phyloP scores from a whole-genome alignment of 331 rosid genomes.

The Saraca asoca region DNA sequence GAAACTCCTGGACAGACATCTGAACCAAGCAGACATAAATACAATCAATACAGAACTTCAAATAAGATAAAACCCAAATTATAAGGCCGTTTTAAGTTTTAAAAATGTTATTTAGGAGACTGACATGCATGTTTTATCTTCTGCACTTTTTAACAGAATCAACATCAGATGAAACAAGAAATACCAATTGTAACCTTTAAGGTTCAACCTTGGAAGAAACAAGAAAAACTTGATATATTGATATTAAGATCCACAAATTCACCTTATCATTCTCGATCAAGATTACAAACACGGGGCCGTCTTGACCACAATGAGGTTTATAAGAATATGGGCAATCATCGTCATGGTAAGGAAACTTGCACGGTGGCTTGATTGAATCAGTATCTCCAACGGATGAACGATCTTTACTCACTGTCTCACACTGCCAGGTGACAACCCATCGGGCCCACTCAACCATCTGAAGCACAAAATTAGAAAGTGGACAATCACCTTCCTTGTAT shows the following conservation, averaged over 20 bases:
- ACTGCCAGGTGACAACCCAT: slow-evolving; percentile 95
- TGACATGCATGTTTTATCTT: no score
- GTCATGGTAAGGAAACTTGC: slow-evolving; percentile 84
- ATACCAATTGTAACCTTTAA: no score
- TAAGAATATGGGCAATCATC: slow-evolving; percentile 82
- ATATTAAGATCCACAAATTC: no score
- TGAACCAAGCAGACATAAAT: slow-evolving; percentile 38
- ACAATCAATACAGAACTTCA: neutral
- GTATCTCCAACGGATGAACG: slow-evolving; percentile 50
- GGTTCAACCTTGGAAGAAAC: no score
- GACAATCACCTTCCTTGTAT: slow-evolving; percentile 90
- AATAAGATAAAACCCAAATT: no score
- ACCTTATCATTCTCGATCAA: slow-evolving; percentile 91
- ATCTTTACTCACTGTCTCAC: slow-evolving; percentile 82
- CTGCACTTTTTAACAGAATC: no score
- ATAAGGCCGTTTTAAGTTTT: no score
- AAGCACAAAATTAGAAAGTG: slow-evolving; percentile 77
- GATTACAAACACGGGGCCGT: slow-evolving; percentile 83
- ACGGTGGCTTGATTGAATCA: slow-evolving; percentile 72
- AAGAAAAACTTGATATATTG: no score
- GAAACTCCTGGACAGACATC: slow-evolving; percentile 96
- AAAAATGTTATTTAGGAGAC: no score
- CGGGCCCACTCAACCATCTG: slow-evolving; percentile 99
- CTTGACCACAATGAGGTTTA: slow-evolving; percentile 63
- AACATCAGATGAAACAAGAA: no score